Percentiles rank a stretch among this genome's conserved stretches.
These are phyloP conservation scores for Gloeophyllum trabeum DNA, from an alignment of 768 basidiomycete species.

Conservation along the genomic window DNA sequence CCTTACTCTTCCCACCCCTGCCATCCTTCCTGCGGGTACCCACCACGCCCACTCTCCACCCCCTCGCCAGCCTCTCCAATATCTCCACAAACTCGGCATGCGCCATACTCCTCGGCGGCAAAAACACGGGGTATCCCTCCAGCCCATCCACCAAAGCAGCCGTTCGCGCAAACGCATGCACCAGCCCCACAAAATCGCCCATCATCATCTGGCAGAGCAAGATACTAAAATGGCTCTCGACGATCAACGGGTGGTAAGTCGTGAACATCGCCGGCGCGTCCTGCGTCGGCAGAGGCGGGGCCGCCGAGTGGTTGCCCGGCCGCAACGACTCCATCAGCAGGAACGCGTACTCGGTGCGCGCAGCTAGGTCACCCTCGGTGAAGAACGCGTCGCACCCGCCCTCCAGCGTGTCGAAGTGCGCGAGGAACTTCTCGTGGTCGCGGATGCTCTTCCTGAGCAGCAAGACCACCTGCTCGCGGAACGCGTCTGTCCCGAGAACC, in stretches of 20 bases:
- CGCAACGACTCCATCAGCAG: conserved; percentile 56
- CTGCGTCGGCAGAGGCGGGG: conserved; percentile 22
- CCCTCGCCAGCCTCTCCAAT: conserved; percentile 66
- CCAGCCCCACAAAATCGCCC: conserved; percentile 54
- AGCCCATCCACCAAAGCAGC: conserved; percentile 67
- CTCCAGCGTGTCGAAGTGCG: conserved; percentile 74
- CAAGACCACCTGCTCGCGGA: conserved; percentile 48
- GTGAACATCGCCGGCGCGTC: conserved; percentile 59
- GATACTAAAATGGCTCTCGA: conserved; percentile 78
- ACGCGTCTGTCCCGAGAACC: conserved; percentile 38
- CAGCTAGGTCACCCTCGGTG: conserved; percentile 33
- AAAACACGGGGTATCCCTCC: conserved; percentile 83
- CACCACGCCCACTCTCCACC: conserved; percentile 54
- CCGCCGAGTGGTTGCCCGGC: conserved; percentile 37
- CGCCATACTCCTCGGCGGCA: conserved; percentile 79
- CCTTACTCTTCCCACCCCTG: conserved; percentile 23
- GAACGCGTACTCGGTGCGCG: conserved; percentile 56
- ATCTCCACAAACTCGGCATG: conserved; percentile 86
- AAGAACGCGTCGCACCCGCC: conserved; percentile 14
- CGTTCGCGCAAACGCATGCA: conserved; percentile 55
- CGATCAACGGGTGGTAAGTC: conserved; percentile 83
- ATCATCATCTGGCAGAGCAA: conserved; percentile 69
- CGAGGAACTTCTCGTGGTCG: conserved; percentile 77
- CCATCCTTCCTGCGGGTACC: conserved; percentile 37
- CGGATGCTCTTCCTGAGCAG: conserved; percentile 67